phyloP scores from a whole-genome alignment of 495 filamentous ascomycete genomes.

The Terfezia boudieri region DNA sequence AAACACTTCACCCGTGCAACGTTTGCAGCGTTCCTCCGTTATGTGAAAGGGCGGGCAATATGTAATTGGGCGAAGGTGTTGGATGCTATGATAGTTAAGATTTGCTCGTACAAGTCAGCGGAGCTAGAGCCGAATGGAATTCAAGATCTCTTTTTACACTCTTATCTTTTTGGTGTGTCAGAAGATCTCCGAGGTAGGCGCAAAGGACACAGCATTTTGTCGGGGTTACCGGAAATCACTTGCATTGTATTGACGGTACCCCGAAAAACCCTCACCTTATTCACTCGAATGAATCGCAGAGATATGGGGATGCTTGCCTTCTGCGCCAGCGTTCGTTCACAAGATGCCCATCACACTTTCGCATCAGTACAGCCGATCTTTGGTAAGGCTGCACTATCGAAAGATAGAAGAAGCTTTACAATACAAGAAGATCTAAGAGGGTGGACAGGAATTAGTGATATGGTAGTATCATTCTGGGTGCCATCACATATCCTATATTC shows the following conservation, averaged over 20 bases:
- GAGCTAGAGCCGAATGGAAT: not conserved
- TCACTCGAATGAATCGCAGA: constrained; percentile 7
- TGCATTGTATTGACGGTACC: constrained; percentile 20
- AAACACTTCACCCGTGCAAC: constrained; percentile 23
- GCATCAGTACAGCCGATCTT: constrained; percentile 18
- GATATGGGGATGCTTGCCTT: constrained; percentile 14
- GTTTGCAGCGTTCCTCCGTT: constrained; percentile 21
- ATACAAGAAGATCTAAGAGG: constrained; percentile 11
- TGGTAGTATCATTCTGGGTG: constrained; percentile 18
- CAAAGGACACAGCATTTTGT: not conserved
- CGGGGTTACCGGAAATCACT: not conserved
- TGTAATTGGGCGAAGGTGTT: constrained; percentile 20
- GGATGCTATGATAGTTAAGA: constrained; percentile 5
- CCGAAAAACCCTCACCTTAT: constrained; percentile 7
- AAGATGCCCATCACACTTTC: constrained; percentile 16
- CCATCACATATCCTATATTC: constrained; percentile 13
- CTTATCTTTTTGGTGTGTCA: constrained; percentile 6
- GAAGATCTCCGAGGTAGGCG: not conserved
- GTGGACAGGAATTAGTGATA: constrained; percentile 16
- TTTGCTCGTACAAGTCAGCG: not conserved
- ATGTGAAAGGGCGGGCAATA: constrained; percentile 13
- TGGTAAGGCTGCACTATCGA: constrained; percentile 10
- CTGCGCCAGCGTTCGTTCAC: constrained; percentile 4
- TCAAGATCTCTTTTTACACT: constrained; percentile 12
- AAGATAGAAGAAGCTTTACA: constrained; percentile 6